These are phyloP conservation scores for Sarocladium brachiariae DNA, from an alignment of 2,329 filamentous ascomycete genomes.

Conservation along the genomic window DNA sequence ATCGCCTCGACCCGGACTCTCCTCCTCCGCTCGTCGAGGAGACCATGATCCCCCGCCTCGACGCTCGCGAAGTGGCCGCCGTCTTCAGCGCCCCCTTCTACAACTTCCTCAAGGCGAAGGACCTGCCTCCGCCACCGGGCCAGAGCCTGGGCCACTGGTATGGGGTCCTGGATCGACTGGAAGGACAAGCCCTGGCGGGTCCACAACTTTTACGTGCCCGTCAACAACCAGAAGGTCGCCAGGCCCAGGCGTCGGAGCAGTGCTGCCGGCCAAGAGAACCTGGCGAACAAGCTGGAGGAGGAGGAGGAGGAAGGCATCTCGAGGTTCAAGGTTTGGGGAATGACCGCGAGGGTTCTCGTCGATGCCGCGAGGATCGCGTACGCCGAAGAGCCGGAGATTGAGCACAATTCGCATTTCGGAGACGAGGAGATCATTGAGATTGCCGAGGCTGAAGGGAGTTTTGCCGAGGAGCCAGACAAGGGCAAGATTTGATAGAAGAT, in stretches of 20 bases:
- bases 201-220: slow-evolving; percentile 89
- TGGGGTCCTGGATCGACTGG: slow-evolving; percentile 74
- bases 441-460: slow-evolving; percentile 38
- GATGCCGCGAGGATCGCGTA: slow-evolving; percentile 85
- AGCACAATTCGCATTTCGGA: slow-evolving; percentile 51
- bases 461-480: slow-evolving; percentile 15
- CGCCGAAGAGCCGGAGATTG: slow-evolving; percentile 74
- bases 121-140: slow-evolving; percentile 41
- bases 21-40: slow-evolving; percentile 50
- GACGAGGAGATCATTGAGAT: slow-evolving; percentile 44
- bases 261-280: slow-evolving; percentile 29
- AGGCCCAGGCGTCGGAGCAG: slow-evolving; percentile 38
- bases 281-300: slow-evolving; percentile 33
- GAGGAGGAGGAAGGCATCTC: slow-evolving; percentile 39
- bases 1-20: slow-evolving; percentile 31
- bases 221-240: slow-evolving; percentile 61
- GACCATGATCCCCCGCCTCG: slow-evolving; percentile 69
- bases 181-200: slow-evolving; percentile 72
- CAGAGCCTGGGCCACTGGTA: slow-evolving; percentile 64
- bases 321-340: slow-evolving; percentile 84
- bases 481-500: slow-evolving; percentile 18
- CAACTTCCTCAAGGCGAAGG: slow-evolving; percentile 63
- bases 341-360: slow-evolving; percentile 87
- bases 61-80: slow-evolving; percentile 86
- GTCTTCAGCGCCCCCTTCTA: slow-evolving; percentile 87